Percentiles rank a stretch among this genome's conserved stretches.
phyloP scores from a whole-genome alignment of 768 basidiomycete species.

The Lepiota subincarnata region DNA sequence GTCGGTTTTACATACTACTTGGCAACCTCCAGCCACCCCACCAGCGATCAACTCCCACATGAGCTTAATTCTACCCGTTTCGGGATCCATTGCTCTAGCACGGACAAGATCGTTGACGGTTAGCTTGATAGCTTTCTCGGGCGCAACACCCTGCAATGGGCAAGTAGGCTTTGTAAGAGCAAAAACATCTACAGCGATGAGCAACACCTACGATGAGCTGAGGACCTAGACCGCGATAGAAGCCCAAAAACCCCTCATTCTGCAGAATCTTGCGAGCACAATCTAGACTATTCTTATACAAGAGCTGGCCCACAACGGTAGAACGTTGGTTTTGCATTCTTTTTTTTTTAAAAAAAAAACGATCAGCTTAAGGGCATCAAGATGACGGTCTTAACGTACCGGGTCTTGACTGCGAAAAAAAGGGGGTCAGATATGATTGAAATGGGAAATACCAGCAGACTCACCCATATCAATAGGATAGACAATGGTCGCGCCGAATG shows the following conservation, averaged over 20 bases:
- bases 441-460: slow-evolving; percentile 23
- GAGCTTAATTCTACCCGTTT: slow-evolving; percentile 92
- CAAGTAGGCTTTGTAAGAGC: background rate
- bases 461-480: slow-evolving; percentile 93
- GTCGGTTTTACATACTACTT: slow-evolving; percentile 84
- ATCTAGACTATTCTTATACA: slow-evolving; percentile 96
- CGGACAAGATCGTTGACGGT: slow-evolving; percentile 94
- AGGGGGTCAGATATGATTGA: slow-evolving; percentile 3
- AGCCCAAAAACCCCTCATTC: slow-evolving; percentile 93
- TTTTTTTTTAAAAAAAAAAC: background rate
- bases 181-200: background rate
- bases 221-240: slow-evolving; percentile 94
- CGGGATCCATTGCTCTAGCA: slow-evolving; percentile 81
- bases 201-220: slow-evolving; percentile 73
- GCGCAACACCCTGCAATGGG: slow-evolving; percentile 75
- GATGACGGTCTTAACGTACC: slow-evolving; percentile 33
- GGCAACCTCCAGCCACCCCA: slow-evolving; percentile 91
- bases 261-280: slow-evolving; percentile 91
- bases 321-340: slow-evolving; percentile 98
- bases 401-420: slow-evolving; percentile 62
- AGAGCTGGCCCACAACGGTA: slow-evolving; percentile 91
- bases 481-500: slow-evolving; percentile 94
- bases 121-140: slow-evolving; percentile 97
- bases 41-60: slow-evolving; percentile 91
- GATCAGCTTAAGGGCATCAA: background rate